Conservation (phyloP, 805 yeast species). For the Cephaloascus albidus region DNA sequence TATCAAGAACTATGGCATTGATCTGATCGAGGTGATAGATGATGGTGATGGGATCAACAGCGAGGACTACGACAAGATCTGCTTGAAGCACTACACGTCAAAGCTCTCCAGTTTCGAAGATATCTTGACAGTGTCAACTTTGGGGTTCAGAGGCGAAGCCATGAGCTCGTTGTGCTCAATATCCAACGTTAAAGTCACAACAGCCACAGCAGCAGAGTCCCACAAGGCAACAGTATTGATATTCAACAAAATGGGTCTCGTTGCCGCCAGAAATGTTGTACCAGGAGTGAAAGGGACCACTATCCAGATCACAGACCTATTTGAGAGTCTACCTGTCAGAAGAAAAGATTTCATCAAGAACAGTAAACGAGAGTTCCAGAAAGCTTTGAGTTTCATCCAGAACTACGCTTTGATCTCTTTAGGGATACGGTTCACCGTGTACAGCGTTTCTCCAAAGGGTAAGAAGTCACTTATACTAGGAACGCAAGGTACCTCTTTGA, state of each 20-base stretch:
- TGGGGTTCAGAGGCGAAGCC: constrained; percentile 82
- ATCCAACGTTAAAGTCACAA: constrained; percentile 35
- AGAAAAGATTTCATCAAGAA: constrained; percentile 63
- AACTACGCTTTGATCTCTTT: constrained; percentile 57
- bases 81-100: constrained; percentile 60
- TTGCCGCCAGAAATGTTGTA: constrained; percentile 28
- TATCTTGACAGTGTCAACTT: constrained; percentile 36
- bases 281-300: constrained; percentile 65
- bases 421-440: constrained; percentile 49
- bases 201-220: constrained; percentile 34
- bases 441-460: constrained; percentile 36
- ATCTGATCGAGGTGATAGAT: constrained; percentile 57
- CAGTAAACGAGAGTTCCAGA: constrained; percentile 60
- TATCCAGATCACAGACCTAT: constrained; percentile 48
- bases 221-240: constrained; percentile 52
- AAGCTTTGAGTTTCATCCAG: constrained; percentile 54
- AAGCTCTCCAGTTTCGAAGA: constrained; percentile 51
- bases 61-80: constrained; percentile 42
- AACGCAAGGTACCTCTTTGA: constrained; percentile 44
- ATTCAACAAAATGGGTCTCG: constrained; percentile 46
- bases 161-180: constrained; percentile 60
- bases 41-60: constrained; percentile 57
- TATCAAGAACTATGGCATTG: constrained; percentile 66
- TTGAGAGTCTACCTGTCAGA: constrained; percentile 73
- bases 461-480: constrained; percentile 48